Base-by-base conservation (phyloP, 108 stramenopile species). In the Conticribra weissflogii region DNA sequence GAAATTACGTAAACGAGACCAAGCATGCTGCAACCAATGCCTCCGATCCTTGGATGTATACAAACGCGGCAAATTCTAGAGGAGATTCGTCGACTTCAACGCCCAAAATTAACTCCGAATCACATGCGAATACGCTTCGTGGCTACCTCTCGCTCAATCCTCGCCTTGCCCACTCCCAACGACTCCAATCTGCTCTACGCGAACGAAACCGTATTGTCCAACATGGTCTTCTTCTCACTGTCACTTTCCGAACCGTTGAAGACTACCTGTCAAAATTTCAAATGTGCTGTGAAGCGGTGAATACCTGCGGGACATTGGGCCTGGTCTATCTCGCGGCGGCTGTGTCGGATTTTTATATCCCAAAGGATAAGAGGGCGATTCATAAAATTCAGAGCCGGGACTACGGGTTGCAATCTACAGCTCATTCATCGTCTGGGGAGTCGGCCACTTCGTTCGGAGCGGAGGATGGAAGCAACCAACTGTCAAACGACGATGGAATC, bases 261-360 rank as follows among this genome's bases (percentile, higher is more conserved):
- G 95, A 96, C 58, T 96, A 95, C 74, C 74, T 98, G 49, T 76
- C 81, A 49, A 84, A 82, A 69, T 78, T 97, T 12, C 68, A 93
- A 68, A 31, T 83, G 29, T 86, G 80, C 62, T 79, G 83, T 36
- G 65, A 68, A 22, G 65, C 84, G n/a, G 24, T 95, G 31, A 63
- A 59, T 14, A 75, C 75, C 49, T 70, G 74, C 54, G 84, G 83
- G 15, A 76, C 92, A 15, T 71, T 90, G 30, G 91, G 75, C 17
- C 61, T 96, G 51, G 64, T 96, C 32, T 96, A 89, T 72, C 78
- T 98, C 21, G 95, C 98, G 8, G 96, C 96, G 15, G 98, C 98
- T 3, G 98, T 99, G 31, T 88, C 86, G 63, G 98, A 99, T 72
- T 99, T 98, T 81, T 94, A 97, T 76, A 69, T 98, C 31, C 97